Evolutionary conservation across 2,329 filamentous ascomycete species (phyloP).

Genomic region (Xylariaceae sp.): DNA sequence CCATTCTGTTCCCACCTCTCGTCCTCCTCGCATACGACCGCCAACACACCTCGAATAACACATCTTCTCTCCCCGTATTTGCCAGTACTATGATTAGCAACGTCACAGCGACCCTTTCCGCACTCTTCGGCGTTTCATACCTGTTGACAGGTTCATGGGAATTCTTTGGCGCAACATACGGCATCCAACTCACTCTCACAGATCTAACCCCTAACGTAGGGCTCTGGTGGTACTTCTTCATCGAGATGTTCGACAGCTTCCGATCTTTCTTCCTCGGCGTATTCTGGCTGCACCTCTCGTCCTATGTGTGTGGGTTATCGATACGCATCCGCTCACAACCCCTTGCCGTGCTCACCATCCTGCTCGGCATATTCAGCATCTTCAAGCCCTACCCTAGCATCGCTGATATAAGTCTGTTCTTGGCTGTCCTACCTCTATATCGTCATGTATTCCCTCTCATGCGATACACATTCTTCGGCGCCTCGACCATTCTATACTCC

Average conservation of each 20-base stretch:
- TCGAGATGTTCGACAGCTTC: slow-evolving; percentile 99
- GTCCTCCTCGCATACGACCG: slow-evolving; percentile 76
- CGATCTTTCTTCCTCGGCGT: slow-evolving; percentile 94
- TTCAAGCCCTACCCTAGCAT: slow-evolving; percentile 98
- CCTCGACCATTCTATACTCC: slow-evolving; percentile 80
- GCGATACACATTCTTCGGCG: slow-evolving; percentile 86
- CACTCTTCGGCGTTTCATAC: slow-evolving; percentile 68
- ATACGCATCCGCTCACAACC: slow-evolving; percentile 82
- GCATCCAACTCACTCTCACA: slow-evolving; percentile 83
- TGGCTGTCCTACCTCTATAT: slow-evolving; percentile 79
- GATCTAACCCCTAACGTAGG: slow-evolving; percentile 94
- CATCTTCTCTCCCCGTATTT: slow-evolving; percentile 45
- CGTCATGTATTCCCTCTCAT: slow-evolving; percentile 91
- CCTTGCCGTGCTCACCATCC: slow-evolving; percentile 76
- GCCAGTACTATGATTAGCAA: slow-evolving; percentile 48
- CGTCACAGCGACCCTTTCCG: slow-evolving; percentile 51
- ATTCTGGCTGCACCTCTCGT: slow-evolving; percentile 92
- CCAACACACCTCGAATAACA: slow-evolving; percentile 35
- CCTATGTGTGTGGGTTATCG: slow-evolving; percentile 83
- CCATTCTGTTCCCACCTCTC: slow-evolving; percentile 79
- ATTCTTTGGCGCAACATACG: slow-evolving; percentile 85
- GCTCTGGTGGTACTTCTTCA: slow-evolving; percentile 99
- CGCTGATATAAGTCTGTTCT: slow-evolving; percentile 80
- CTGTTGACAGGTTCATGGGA: slow-evolving; percentile 79
- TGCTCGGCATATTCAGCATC: slow-evolving; percentile 85